These are phyloP conservation scores for Phytophthora uliginosa DNA, from an alignment of 352 stramenopile species.

Conservation along the genomic window DNA sequence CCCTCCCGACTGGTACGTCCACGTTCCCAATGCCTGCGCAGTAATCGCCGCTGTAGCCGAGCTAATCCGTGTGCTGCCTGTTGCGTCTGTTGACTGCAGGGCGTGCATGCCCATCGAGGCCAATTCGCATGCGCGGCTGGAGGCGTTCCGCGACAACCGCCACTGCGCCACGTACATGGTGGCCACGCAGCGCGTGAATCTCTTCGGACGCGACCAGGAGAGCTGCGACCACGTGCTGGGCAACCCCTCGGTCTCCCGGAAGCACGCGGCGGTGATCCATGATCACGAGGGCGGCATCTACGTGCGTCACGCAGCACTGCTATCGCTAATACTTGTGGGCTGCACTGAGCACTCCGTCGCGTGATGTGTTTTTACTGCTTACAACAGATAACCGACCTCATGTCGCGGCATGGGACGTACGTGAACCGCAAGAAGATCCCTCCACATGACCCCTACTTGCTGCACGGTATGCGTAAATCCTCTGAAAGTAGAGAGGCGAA, in stretches of 20 bases:
- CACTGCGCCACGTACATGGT: constrained; percentile 91
- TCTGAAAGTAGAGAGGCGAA: background rate
- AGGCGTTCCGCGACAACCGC: constrained; percentile 79
- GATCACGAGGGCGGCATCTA: constrained; percentile 86
- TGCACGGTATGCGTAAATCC: constrained; percentile 60
- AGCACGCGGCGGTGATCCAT: constrained; percentile 90
- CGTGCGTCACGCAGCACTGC: constrained; percentile 42
- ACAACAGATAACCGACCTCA: constrained; percentile 86
- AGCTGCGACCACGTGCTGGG: constrained; percentile 89
- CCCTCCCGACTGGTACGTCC: constrained; percentile 72
- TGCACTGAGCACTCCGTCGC: background rate
- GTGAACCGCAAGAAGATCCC: constrained; percentile 88
- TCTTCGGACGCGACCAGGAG: constrained; percentile 89
- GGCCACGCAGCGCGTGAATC: constrained; percentile 81
- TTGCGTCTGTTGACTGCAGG: constrained; percentile 37
- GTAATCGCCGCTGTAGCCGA: background rate
- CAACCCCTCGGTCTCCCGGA: constrained; percentile 89
- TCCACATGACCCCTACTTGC: constrained; percentile 83
- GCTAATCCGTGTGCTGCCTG: constrained; percentile 5
- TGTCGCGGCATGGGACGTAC: constrained; percentile 91
- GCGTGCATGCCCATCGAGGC: constrained; percentile 69
- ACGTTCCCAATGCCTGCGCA: background rate
- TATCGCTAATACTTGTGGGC: background rate
- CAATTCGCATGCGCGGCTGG: constrained; percentile 77
- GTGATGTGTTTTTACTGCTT: background rate